Evolutionary conservation across 192 early-diverging fungal genomes (phyloP), one percentile per base, ranked within the genome.

Genomic region (Coemansia sp.): DNA sequence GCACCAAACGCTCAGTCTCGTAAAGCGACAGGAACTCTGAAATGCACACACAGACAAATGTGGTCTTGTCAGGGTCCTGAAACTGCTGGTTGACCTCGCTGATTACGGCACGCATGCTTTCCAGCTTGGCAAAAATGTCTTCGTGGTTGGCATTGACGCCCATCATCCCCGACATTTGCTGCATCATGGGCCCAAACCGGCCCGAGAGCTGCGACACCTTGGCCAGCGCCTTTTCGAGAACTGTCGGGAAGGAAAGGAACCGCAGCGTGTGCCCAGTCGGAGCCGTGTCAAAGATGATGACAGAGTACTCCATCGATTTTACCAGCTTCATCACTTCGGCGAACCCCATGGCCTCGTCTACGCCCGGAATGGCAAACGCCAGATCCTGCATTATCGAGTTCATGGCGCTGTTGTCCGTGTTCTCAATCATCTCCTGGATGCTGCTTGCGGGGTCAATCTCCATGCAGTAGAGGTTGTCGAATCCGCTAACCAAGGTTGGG

Each of bases 291-390:
- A 99, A 99, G 40, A 99, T 94, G 49, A 99, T 93, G 29, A 89
- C 87, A 51, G 89, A 90, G 79, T 99, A 99, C 53, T 98, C 92
- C 94, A 99, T 98, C 50, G 91, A 91, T 78, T 99, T 95, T 34
- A 98, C 97, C 56, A 97, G 86, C 86, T 99, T 99, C 97, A 99
- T 99, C 13, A 99, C 97, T 66, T 99, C 97, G n/a, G 95, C 95
- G 80, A 99, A 99, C 37, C 93, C 92, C 95, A 99, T 99, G 18
- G 97, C 97, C 76, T 99, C 97, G 73, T 99, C 97, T 11, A 99
- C 94, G 70, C 97, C 97, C 25, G 97, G 97, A 74, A 99, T 99
- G 26, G 93, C 93, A 75, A 96, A 99, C 8, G 94, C 94, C 59
- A 99, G 84, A 77, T 99, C 97, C 79, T 95, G 90, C 81, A 99